phyloP scores from a whole-genome alignment of 2,329 filamentous ascomycete genomes.

The Thermomyces lanuginosus region DNA sequence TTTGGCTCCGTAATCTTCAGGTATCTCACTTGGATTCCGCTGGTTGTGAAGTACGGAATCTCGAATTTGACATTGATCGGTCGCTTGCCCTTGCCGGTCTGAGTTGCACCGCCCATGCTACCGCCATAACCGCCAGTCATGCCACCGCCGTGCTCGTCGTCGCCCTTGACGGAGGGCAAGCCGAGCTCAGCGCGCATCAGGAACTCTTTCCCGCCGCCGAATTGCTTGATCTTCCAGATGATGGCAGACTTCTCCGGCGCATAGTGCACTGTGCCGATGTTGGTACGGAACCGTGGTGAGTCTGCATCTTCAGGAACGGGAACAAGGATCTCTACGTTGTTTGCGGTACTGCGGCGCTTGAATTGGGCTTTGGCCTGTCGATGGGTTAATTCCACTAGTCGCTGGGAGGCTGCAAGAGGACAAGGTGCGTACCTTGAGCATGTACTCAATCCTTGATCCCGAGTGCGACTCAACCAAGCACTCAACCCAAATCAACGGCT shows the following conservation, averaged over 20 bases:
- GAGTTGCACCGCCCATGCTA: conserved; percentile 82
- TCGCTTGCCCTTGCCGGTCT: conserved; percentile 69
- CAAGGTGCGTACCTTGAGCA: conserved; percentile 56
- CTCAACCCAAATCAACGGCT: conserved; percentile 97
- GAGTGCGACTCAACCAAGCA: conserved; percentile 94
- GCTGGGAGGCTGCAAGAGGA: background rate
- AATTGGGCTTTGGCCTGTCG: conserved; percentile 74
- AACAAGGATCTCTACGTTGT: conserved; percentile 96
- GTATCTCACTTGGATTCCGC: conserved; percentile 94
- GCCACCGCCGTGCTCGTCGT: conserved; percentile 86
- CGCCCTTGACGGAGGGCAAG: conserved; percentile 80
- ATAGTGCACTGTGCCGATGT: conserved; percentile 94
- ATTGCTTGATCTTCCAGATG: conserved; percentile 99
- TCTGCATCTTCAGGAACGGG: conserved; percentile 96
- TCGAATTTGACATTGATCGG: conserved; percentile 99
- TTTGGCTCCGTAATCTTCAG: conserved; percentile 99
- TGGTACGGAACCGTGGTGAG: conserved; percentile 87
- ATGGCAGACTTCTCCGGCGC: conserved; percentile 94
- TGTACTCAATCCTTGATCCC: conserved; percentile 91
- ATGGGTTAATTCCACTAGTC: conserved; percentile 1
- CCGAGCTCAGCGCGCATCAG: conserved; percentile 95
- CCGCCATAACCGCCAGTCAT: conserved; percentile 97
- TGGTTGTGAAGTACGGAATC: conserved; percentile 99
- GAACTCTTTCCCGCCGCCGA: conserved; percentile 96
- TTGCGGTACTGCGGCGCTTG: conserved; percentile 91